These are phyloP conservation scores for Stachybotrys chlorohalonatus DNA, from an alignment of 2,329 filamentous ascomycete genomes.

Conservation along the genomic window DNA sequence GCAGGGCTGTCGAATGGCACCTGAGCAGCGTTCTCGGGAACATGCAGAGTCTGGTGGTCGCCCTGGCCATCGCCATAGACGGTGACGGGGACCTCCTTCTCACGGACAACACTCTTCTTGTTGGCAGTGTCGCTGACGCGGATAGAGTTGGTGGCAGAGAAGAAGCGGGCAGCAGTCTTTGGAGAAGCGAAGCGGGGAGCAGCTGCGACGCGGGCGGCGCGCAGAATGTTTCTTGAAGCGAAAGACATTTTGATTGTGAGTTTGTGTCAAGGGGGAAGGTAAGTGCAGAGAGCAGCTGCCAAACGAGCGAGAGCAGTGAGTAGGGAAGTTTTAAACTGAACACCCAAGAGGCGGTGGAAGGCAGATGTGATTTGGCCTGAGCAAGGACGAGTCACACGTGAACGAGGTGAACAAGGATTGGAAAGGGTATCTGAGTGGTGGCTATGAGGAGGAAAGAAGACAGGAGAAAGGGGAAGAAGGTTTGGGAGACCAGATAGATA, in stretches of 20 bases:
- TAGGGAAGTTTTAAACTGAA: not conserved
- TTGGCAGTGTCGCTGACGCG: conserved; percentile 28
- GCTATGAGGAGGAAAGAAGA: conserved; percentile 2
- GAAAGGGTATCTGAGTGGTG: not conserved
- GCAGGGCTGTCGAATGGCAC: conserved; percentile 31
- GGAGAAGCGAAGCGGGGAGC: conserved; percentile 14
- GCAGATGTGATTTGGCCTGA: too few relatives aligned
- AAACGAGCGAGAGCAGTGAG: conserved; percentile 4
- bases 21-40: conserved; percentile 31
- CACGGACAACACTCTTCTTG: conserved; percentile 44
- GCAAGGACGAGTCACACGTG: not conserved
- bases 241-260: conserved; percentile 23
- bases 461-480: not conserved
- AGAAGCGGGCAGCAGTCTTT: conserved; percentile 18
- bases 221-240: conserved; percentile 23
- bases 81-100: conserved; percentile 49
- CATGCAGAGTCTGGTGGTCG: conserved; percentile 48
- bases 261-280: not conserved
- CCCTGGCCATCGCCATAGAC: conserved; percentile 39
- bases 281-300: not conserved
- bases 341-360: too few relatives aligned
- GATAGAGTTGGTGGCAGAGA: conserved; percentile 20
- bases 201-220: conserved; percentile 19
- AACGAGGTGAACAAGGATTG: not conserved
- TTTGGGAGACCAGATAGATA: conserved; percentile 1